phyloP scores from a whole-genome alignment of 441 rosid species.

The Pelargonium citronellum region DNA sequence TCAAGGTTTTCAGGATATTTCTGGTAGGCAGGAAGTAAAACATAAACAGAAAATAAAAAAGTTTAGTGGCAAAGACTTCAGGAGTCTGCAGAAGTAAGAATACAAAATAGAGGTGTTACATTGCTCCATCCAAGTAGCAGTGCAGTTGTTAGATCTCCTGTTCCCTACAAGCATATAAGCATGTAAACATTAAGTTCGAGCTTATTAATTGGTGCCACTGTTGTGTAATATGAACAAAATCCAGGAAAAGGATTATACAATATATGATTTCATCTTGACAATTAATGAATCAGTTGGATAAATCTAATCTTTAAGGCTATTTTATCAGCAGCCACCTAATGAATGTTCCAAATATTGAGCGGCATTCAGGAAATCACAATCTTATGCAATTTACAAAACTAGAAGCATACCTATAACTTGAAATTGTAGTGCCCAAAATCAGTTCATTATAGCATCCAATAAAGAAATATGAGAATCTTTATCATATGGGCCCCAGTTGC shows the following conservation, averaged over 20 bases:
- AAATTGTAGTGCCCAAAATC: not conserved
- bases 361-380: not conserved
- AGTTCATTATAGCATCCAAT: not conserved
- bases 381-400: not conserved
- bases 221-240: constrained; percentile 2
- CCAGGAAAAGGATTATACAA: not conserved
- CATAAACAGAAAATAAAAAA: constrained; percentile 13
- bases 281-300: not conserved
- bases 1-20: constrained; percentile 77
- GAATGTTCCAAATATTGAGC: not conserved
- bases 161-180: constrained; percentile 53
- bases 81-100: not conserved
- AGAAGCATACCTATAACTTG: not conserved
- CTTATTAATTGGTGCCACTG: constrained; percentile 3
- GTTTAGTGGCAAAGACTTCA: not conserved
- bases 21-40: constrained; percentile 35
- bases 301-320: not conserved
- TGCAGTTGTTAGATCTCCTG: constrained; percentile 95
- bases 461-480: not conserved
- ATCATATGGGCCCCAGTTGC: not conserved
- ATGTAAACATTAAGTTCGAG: constrained; percentile 7
- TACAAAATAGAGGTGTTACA: constrained; percentile 36
- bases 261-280: not conserved
- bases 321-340: not conserved
- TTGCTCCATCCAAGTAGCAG: constrained; percentile 99